Evolutionary conservation across 2,329 filamentous ascomycete species (phyloP), one percentile per base, ranked within the genome.

Genomic region (Trichoderma simmonsii): DNA sequence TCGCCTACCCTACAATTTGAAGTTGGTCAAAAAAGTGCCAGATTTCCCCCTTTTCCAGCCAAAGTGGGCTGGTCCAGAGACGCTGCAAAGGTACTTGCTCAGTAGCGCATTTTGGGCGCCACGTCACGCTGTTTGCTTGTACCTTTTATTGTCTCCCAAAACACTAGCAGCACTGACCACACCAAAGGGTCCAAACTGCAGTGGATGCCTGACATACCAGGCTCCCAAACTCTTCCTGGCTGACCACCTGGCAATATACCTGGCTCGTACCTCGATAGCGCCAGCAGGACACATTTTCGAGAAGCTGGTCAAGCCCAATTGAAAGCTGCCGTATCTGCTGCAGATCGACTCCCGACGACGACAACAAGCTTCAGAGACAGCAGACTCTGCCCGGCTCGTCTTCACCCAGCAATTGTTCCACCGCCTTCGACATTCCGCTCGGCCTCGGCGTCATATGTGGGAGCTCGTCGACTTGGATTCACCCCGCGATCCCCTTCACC

Each of bases 251-350:
- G 66, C 66, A 56, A 54, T 64, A 70, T 54, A 70, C 67, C 65
- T 59, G 64, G 64, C 64, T 57, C 64, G 32, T 26, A 63, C 70
- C 51, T 65, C 48, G 48, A 48, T 54, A 69, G 70, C 54, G 59
- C 70, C 64, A 69, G 70, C 57, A 71, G 34, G 72, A 73, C 72
- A 73, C 69, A 73, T 73, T 71, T 73, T 71, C 72, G 72, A 71
- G 72, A 73, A 73, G 68, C 67, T 73, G 71, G 71, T 73, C 68
- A 61, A 73, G 62, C 69, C 68, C 54, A 14, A 64, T 43, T 71
- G 62, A 63, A 68, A 68, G 69, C 62, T 71, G 68, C 72, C 60
- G 34, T 68, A 18, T 71, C 72, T 67, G 68, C 69, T 71, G 68
- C 72, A 26, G 71, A 54, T 12, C 71, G 56, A 64, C 21, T 48